These are phyloP conservation scores for Boletus reticuloceps DNA, from an alignment of 768 basidiomycete species.

Conservation along the genomic window DNA sequence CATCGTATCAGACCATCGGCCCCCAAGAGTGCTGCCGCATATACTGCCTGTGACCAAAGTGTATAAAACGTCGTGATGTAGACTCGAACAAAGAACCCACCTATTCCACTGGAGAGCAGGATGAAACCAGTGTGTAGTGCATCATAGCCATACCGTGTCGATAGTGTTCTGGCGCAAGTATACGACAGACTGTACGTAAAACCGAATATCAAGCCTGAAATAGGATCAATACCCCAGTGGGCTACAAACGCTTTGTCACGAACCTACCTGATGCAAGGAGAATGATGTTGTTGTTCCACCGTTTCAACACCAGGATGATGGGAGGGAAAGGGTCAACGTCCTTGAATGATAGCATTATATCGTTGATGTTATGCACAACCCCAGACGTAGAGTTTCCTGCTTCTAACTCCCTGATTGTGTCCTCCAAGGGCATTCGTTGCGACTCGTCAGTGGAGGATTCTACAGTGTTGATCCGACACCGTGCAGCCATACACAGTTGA, in stretches of 20 bases:
- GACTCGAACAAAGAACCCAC: conserved; percentile 32
- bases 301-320: conserved; percentile 52
- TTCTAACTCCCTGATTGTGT: neutral
- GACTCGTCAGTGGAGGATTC: conserved; percentile 1
- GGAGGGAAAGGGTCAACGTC: conserved; percentile 76
- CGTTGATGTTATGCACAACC: conserved; percentile 11
- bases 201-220: conserved; percentile 66
- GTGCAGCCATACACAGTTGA: conserved; percentile 5
- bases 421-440: neutral
- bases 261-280: conserved; percentile 35
- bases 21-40: conserved; percentile 55
- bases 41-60: conserved; percentile 39
- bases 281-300: conserved; percentile 65
- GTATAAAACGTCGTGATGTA: neutral
- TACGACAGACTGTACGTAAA: conserved; percentile 70
- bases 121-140: conserved; percentile 75
- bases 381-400: neutral
- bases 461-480: neutral
- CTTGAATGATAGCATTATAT: conserved; percentile 53
- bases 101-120: conserved; percentile 70
- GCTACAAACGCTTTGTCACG: neutral
- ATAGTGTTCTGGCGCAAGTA: conserved; percentile 71
- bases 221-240: neutral
- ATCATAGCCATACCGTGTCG: conserved; percentile 58
- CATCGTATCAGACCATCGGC: conserved; percentile 52